These are phyloP conservation scores for Adansonia madagascariensis DNA, from an alignment of 441 rosid genomes.

Conservation along the genomic window DNA sequence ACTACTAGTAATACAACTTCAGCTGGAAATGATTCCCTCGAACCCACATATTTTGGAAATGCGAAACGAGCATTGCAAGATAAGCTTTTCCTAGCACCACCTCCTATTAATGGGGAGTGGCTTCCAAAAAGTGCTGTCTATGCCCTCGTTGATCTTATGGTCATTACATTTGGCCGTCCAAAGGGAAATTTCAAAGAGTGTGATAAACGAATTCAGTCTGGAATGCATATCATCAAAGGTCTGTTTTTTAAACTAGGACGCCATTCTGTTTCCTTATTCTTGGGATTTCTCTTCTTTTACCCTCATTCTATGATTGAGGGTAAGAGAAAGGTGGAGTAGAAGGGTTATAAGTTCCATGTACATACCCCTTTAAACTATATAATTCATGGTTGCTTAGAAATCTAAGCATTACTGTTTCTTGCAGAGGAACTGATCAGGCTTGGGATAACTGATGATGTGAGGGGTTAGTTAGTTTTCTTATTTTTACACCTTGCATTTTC, in stretches of 20 bases:
- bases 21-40: conserved; percentile 47
- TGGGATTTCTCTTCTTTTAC: not conserved
- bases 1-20: conserved; percentile 37
- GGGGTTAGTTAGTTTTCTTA: conserved; percentile 54
- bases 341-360: conserved; percentile 13
- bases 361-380: not conserved
- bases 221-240: conserved; percentile 82
- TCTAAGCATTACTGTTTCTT: conserved; percentile 36
- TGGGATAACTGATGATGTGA: conserved; percentile 74
- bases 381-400: conserved; percentile 19
- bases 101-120: conserved; percentile 95
- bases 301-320: not conserved
- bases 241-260: conserved; percentile 20
- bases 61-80: conserved; percentile 56
- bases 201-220: conserved; percentile 82
- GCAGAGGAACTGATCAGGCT: conserved; percentile 85
- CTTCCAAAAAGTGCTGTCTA: conserved; percentile 85
- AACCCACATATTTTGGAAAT: conserved; percentile 67
- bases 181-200: conserved; percentile 92
- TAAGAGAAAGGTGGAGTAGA: conserved; percentile 11
- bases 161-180: conserved; percentile 84
- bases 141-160: conserved; percentile 93
- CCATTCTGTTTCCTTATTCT: conserved; percentile 18
- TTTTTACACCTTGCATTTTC: conserved; percentile 22
- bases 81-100: conserved; percentile 77